Percentiles rank a stretch among this genome's conserved stretches.
phyloP scores from a whole-genome alignment of 495 filamentous ascomycete genomes.

The Daldinia grandis region DNA sequence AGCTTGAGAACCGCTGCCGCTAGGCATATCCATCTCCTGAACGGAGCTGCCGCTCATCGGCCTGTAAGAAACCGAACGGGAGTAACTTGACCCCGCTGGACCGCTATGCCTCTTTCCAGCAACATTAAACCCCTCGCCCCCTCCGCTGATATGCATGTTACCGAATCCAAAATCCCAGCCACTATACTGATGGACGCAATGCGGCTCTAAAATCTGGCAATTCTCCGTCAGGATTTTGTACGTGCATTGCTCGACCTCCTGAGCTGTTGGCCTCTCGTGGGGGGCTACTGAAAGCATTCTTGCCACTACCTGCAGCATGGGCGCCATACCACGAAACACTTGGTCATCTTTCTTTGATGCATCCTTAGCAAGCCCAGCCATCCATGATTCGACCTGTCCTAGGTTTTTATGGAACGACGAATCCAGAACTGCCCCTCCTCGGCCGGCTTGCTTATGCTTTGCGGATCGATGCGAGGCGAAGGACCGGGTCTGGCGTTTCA shows the following conservation, averaged over 20 bases:
- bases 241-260: slow-evolving; percentile 54
- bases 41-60: slow-evolving; percentile 27
- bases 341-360: slow-evolving; percentile 70
- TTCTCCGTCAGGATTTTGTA: slow-evolving; percentile 57
- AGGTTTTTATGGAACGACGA: slow-evolving; percentile 86
- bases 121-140: slow-evolving; percentile 35
- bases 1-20: slow-evolving; percentile 42
- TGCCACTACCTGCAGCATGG: slow-evolving; percentile 57
- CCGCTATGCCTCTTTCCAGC: slow-evolving; percentile 33
- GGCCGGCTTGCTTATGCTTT: slow-evolving; percentile 70
- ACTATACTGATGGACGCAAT: slow-evolving; percentile 54
- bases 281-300: slow-evolving; percentile 58
- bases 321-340: slow-evolving; percentile 55
- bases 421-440: slow-evolving; percentile 74
- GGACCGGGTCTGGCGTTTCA: slow-evolving; percentile 73
- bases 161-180: slow-evolving; percentile 47
- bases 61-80: slow-evolving; percentile 14
- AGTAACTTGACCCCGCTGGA: slow-evolving; percentile 21
- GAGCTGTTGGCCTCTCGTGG: slow-evolving; percentile 54
- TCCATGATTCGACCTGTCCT: slow-evolving; percentile 80
- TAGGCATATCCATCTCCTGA: slow-evolving; percentile 29
- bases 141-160: slow-evolving; percentile 34
- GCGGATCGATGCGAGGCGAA: slow-evolving; percentile 78
- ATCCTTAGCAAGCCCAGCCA: slow-evolving; percentile 71
- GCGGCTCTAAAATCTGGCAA: slow-evolving; percentile 54